Evolutionary conservation across 805 yeast genomes (phyloP).

Genomic region (Saturnispora halmiae): DNA sequence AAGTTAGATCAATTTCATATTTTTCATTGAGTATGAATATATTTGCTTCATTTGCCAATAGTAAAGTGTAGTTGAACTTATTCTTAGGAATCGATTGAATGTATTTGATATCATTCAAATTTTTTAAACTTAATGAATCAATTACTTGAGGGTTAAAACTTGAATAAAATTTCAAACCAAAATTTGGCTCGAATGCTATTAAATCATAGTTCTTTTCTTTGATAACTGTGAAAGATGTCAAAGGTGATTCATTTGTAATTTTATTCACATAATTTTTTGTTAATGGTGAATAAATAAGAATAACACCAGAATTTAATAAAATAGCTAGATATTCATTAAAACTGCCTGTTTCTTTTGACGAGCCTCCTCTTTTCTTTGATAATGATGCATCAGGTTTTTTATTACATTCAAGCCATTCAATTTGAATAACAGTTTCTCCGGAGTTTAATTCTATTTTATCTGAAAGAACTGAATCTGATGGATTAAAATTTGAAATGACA

Average conservation of each 20-base stretch:
- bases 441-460: conserved; percentile 34
- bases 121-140: conserved; percentile 13
- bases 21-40: conserved; percentile 8
- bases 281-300: conserved; percentile 37
- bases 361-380: conserved; percentile 13
- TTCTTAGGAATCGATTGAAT: neutral
- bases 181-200: conserved; percentile 26
- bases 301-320: conserved; percentile 29
- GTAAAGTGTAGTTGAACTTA: neutral
- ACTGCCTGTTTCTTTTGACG: neutral
- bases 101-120: conserved; percentile 14
- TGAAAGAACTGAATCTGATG: conserved; percentile 13
- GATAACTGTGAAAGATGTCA: conserved; percentile 19
- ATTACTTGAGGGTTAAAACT: conserved; percentile 19
- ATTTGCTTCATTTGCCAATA: conserved; percentile 9
- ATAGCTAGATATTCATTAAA: conserved; percentile 18
- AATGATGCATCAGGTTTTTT: conserved; percentile 2
- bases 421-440: conserved; percentile 30
- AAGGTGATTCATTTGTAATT: conserved; percentile 26
- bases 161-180: conserved; percentile 21
- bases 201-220: conserved; percentile 13
- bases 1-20: conserved; percentile 15
- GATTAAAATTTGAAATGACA: conserved; percentile 29
- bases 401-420: conserved; percentile 30
- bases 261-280: conserved; percentile 32